These are phyloP conservation scores for Brassica juncea DNA, from an alignment of 345 rosid genomes.

Conservation along the genomic window DNA sequence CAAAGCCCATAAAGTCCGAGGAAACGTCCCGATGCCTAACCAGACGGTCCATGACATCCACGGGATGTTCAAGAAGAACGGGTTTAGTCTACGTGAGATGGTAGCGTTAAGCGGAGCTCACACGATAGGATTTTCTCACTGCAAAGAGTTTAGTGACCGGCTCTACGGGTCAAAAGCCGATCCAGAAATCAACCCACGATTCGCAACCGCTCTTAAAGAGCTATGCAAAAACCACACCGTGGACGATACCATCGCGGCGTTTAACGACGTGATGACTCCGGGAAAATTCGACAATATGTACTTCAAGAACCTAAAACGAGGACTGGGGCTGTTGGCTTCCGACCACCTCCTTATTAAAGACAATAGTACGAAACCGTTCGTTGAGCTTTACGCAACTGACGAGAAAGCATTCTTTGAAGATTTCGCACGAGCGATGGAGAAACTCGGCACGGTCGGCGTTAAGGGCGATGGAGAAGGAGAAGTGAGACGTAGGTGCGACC, in stretches of 20 bases:
- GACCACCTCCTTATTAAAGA: conserved; percentile 42
- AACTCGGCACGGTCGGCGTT: conserved; percentile 42
- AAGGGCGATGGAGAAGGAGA: conserved; percentile 51
- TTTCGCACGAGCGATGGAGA: conserved; percentile 54
- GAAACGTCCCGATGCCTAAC: conserved; percentile 42
- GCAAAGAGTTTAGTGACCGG: conserved; percentile 48
- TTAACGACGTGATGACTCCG: conserved; percentile 59
- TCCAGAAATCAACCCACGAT: conserved; percentile 41
- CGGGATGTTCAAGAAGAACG: conserved; percentile 40
- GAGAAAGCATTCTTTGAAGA: conserved; percentile 48
- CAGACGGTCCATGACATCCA: conserved; percentile 47
- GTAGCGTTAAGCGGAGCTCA: conserved; percentile 62
- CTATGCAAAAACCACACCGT: conserved; percentile 42
- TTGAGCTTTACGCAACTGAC: conserved; percentile 44
- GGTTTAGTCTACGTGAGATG: conserved; percentile 48
- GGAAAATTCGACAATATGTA: conserved; percentile 58
- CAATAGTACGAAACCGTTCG: conserved; percentile 44
- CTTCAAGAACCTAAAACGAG: conserved; percentile 47
- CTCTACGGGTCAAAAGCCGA: conserved; percentile 44
- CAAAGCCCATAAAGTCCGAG: conserved; percentile 36
- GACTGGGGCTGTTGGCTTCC: conserved; percentile 45
- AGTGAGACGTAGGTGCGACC: conserved; percentile 56
- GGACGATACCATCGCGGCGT: conserved; percentile 49
- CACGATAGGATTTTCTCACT: conserved; percentile 67
- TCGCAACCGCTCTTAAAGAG: conserved; percentile 43